Evolutionary conservation across 2,329 filamentous ascomycete species (phyloP), one percentile per base, ranked within the genome.

Genomic region (Calonectria hawksworthii): DNA sequence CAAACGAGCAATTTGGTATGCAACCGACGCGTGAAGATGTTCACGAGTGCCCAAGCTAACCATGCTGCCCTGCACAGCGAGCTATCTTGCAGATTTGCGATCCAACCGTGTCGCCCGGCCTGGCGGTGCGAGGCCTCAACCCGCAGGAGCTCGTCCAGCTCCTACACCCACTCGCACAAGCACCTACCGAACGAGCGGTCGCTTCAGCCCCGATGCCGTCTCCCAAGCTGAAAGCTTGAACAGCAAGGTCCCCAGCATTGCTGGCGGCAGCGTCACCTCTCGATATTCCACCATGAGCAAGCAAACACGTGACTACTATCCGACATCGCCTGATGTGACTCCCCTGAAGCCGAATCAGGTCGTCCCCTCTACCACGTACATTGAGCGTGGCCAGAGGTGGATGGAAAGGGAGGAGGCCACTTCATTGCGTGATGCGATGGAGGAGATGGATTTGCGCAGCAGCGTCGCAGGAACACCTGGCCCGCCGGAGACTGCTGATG

Each of bases 331-430:
- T 1, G 79, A 82, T 11, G 80, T 87, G 5, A 81, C 82, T 36
- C 88, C 90, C 18, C 81, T 92, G 72, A 92, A 88, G 76, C 90
- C 92, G 1, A 90, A 89, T 3, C 89, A 92, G 66, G 89, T 93
- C 64, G 92, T 93, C 21, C 91, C 92, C 9, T 94, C 89, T 74
- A 88, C 92, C 54, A 92, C 90, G 10, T 96, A 96, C 83, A 93
- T 94, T 71, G 94, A 96, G 83, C 90, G 92, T 72, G 93, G 93
- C 23, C 91, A 92, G 81, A 88, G 94, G 79, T 95, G 94, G 93
- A 94, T 95, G 91, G 94, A 96, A 83, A 94, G 94, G 83, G 93
- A 95, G 81, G 94, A 96, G 84, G 93, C 92, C 5, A 89, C 90
- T 44, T 93, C 93, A 26, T 85, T 96, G 74, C 90, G 93, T 23